Conservation (phyloP, 441 rosid species). For the Daphne laureola region DNA sequence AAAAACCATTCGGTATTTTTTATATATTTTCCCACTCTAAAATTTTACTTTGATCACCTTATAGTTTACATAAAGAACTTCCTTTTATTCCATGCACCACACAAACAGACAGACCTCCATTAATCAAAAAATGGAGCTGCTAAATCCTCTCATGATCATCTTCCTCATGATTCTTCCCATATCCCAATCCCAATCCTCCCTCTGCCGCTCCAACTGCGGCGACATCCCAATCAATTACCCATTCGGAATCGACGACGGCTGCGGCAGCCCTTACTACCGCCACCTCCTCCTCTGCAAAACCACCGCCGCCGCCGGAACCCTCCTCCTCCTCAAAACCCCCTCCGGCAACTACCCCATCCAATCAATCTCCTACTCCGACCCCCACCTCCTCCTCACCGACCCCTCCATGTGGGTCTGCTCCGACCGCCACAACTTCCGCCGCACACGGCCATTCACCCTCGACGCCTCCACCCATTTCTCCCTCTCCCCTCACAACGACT, state of each 20-base stretch:
- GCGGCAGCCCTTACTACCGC: conserved; percentile 81
- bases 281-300: conserved; percentile 71
- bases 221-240: conserved; percentile 67
- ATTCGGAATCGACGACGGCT: conserved; percentile 75
- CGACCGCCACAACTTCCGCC: conserved; percentile 59
- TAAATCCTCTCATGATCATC: conserved; percentile 4
- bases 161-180: conserved; percentile 11
- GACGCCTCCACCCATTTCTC: conserved; percentile 81
- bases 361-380: conserved; percentile 70
- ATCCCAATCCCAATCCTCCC: conserved; percentile 30
- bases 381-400: conserved; percentile 64
- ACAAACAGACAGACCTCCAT: too few species aligned
- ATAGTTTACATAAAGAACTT: too few species aligned
- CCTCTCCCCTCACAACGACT: conserved; percentile 74
- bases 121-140: too few species aligned
- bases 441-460: conserved; percentile 77
- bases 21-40: too few species aligned
- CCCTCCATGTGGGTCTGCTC: conserved; percentile 83
- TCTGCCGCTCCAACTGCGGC: conserved; percentile 69
- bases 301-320: conserved; percentile 41
- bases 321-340: conserved; percentile 73
- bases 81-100: too few species aligned
- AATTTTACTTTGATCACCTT: too few species aligned
- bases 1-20: too few species aligned
- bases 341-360: conserved; percentile 69